Evolutionary conservation across 768 basidiomycete genomes (phyloP).

Genomic region (Suillus discolor): DNA sequence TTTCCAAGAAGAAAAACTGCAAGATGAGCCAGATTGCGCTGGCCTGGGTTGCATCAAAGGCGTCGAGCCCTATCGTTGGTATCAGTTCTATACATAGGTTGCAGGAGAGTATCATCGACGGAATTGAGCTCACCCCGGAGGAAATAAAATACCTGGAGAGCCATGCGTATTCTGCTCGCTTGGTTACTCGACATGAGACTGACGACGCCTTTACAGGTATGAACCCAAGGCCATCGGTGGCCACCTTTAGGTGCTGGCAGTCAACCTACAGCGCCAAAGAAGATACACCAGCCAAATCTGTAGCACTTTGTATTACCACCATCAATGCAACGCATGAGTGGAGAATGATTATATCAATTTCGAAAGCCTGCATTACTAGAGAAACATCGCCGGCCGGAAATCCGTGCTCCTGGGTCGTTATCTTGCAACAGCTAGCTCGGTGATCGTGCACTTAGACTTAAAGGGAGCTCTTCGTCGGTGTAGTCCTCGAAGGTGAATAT

Average conservation of each 20-base stretch:
- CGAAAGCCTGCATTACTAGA: neutral
- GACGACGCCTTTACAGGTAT: conserved; percentile 17
- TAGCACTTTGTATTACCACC: neutral
- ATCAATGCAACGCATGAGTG: neutral
- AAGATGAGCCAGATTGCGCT: conserved; percentile 50
- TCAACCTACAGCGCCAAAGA: neutral
- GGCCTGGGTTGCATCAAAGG: conserved; percentile 43
- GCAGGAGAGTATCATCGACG: conserved; percentile 30
- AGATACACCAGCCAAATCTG: neutral
- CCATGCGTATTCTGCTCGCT: conserved; percentile 20
- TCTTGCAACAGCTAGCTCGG: too few relatives aligned
- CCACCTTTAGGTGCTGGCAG: neutral
- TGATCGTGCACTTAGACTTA: too few relatives aligned
- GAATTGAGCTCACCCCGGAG: conserved; percentile 27
- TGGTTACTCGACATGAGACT: neutral
- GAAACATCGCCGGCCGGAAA: too few relatives aligned
- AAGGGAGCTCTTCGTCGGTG: conserved; percentile 46
- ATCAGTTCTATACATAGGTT: conserved; percentile 35
- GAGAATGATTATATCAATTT: neutral
- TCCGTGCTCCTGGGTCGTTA: too few relatives aligned
- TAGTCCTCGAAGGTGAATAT: conserved; percentile 60
- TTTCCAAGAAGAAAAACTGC: conserved; percentile 41
- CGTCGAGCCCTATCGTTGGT: conserved; percentile 48
- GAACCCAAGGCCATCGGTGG: conserved; percentile 21
- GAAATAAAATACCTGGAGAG: conserved; percentile 34